Evolutionary conservation across 371 early-diverging fungal genomes (phyloP), one percentile per base, ranked within the genome.

Genomic region (Mortierella sp.): DNA sequence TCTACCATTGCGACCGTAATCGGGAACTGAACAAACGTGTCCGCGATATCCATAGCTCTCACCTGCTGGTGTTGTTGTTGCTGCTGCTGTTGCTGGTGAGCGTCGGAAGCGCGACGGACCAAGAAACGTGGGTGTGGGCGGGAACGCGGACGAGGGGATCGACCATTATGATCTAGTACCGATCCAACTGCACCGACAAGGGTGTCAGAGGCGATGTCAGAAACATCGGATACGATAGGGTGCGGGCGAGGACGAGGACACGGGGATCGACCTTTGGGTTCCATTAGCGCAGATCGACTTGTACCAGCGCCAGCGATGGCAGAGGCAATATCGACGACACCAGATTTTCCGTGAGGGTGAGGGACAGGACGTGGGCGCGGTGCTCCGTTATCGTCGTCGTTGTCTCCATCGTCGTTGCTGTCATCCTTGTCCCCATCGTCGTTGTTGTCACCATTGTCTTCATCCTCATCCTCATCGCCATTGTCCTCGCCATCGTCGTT

Each of bases 1-100:
- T 82, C 82, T 8, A 69, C 70, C 50, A 66, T 64, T 10, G 78
- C 82, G n/a, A 82, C 44, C 2, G 75, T 77, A 24, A 63, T 69
- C 8, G 58, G 26, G 34, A 37, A 76, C 9, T 65, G 11, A 22
- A 76, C 52, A 1, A 16, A 40, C 0, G 76, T n/a, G 7, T 76
- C 53, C 0, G 70, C n/a, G 16, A 37, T 24, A 16, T 66, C 69
- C 4, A 61, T 50, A 52, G 34, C 45, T 37, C 11, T 67, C 39
- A 34, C 68, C 39, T 29, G 22, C 9, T 40, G 63, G 16, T 50
- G 65, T 14, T 29, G 48, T 11, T 31, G 40, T 45, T 63, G 53
- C 31, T n/a, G 40, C 50, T 48, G 64, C n/a, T 50, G 69, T n/a
- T 64, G 70, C 41, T 11, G 31, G 24, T 22, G 39, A 1, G 5